Percentiles rank a stretch among this genome's conserved stretches.
Conservation (phyloP, 768 basidiomycete genomes). For the Phylloporus arenicola region DNA sequence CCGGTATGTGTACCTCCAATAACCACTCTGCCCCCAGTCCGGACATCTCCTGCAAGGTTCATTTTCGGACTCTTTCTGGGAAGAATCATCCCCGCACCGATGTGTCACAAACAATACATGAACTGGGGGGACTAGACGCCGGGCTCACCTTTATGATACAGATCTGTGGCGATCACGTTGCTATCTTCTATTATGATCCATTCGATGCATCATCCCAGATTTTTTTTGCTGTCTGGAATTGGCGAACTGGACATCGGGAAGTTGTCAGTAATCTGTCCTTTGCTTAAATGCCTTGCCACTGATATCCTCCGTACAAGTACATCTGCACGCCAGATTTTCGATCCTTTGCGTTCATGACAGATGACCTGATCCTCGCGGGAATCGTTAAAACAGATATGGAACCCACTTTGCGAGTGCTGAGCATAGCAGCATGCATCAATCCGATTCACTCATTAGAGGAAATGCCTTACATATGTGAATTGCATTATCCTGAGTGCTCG, state of each 20-base stretch:
- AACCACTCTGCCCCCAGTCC: too few species aligned
- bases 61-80: too few species aligned
- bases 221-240: slow-evolving; percentile 25
- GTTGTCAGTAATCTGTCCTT: slow-evolving; percentile 20
- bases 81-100: too few species aligned
- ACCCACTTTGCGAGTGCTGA: slow-evolving; percentile 18
- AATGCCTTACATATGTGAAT: too few species aligned
- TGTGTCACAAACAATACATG: too few species aligned
- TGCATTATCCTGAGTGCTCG: too few species aligned
- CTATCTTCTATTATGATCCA: slow-evolving; percentile 22
- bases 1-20: too few species aligned
- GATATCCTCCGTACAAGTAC: slow-evolving; percentile 13
- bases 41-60: too few species aligned
- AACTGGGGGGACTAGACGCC: too few species aligned
- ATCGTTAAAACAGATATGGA: slow-evolving; percentile 6
- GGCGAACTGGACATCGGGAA: slow-evolving; percentile 5
- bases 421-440: slow-evolving; percentile 5
- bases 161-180: slow-evolving; percentile 29
- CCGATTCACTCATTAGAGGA: neutral
- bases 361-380: slow-evolving; percentile 24
- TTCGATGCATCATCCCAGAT: neutral
- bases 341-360: slow-evolving; percentile 33
- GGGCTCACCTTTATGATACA: slow-evolving; percentile 24
- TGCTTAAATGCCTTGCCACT: neutral
- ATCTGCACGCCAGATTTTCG: slow-evolving; percentile 17